Percentiles rank a stretch among this genome's conserved stretches.
Evolutionary conservation across 2,329 filamentous ascomycete species (phyloP).

Genomic region (Curvularia spicifera): DNA sequence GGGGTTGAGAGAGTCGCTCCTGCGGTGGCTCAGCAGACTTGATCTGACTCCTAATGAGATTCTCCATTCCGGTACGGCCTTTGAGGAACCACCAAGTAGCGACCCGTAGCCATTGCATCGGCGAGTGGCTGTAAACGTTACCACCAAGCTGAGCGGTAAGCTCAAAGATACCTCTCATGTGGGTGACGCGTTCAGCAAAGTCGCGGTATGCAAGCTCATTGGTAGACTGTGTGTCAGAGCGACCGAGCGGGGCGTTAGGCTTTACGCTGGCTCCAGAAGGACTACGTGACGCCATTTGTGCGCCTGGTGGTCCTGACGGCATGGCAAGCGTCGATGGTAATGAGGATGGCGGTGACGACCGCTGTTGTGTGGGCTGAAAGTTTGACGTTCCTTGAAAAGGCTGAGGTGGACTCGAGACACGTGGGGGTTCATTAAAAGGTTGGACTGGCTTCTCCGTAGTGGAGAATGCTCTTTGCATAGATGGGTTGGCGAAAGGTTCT

Average conservation of each 20-base stretch:
- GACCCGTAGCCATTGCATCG: slow-evolving; percentile 72
- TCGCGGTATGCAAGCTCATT: slow-evolving; percentile 63
- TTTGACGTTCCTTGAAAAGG: slow-evolving; percentile 26
- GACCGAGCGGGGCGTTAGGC: slow-evolving; percentile 25
- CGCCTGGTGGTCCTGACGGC: slow-evolving; percentile 13
- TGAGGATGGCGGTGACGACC: slow-evolving; percentile 16
- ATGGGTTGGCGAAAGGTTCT: slow-evolving; percentile 31
- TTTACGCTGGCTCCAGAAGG: slow-evolving; percentile 26
- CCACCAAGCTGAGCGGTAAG: slow-evolving; percentile 77
- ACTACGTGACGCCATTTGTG: slow-evolving; percentile 24
- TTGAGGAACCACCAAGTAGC: slow-evolving; percentile 90
- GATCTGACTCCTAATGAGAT: slow-evolving; percentile 70
- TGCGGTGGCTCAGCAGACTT: slow-evolving; percentile 58
- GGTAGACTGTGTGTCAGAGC: slow-evolving; percentile 43
- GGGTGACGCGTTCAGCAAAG: slow-evolving; percentile 73
- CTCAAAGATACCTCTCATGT: slow-evolving; percentile 77
- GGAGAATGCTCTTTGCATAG: slow-evolving; percentile 24
- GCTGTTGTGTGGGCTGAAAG: slow-evolving; percentile 17
- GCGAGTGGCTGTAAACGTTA: slow-evolving; percentile 67
- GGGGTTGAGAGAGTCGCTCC: slow-evolving; percentile 71
- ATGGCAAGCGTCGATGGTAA: slow-evolving; percentile 18
- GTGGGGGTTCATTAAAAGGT: slow-evolving; percentile 27
- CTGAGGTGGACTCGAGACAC: slow-evolving; percentile 34
- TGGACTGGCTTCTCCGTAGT: slow-evolving; percentile 27
- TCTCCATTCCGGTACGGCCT: slow-evolving; percentile 77